Conservation (phyloP, 2,329 filamentous ascomycete species). For the Phialemonium atrogriseum region DNA sequence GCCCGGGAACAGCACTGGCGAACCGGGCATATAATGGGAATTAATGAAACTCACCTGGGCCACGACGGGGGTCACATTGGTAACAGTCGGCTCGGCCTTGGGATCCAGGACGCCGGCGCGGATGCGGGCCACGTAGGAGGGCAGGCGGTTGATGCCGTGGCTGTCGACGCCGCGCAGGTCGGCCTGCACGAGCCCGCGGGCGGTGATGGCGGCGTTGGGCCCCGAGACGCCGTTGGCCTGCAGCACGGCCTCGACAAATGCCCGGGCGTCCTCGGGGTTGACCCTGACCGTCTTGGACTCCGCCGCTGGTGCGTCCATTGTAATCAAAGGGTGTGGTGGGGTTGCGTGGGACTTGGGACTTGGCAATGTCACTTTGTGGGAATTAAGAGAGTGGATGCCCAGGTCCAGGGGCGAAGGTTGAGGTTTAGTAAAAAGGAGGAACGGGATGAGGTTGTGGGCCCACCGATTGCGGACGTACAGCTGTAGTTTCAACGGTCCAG, state of each 20-base stretch:
- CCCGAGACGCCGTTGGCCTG: slow-evolving; percentile 50
- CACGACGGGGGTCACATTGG: slow-evolving; percentile 60
- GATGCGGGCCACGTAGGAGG: slow-evolving; percentile 68
- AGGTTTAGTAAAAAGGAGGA: too few species aligned
- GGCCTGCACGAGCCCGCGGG: slow-evolving; percentile 62
- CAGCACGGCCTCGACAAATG: slow-evolving; percentile 47
- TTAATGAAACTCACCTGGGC: slow-evolving; percentile 37
- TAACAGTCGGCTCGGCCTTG: slow-evolving; percentile 47
- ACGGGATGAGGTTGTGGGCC: too few species aligned
- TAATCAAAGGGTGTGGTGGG: too few species aligned
- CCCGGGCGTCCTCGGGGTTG: slow-evolving; percentile 14
- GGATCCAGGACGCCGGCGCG: slow-evolving; percentile 61
- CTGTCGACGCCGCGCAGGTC: slow-evolving; percentile 75
- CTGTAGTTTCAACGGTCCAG: too few species aligned
- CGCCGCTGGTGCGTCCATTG: too few species aligned
- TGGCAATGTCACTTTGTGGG: too few species aligned
- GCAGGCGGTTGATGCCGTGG: slow-evolving; percentile 70
- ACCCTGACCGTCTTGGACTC: slow-evolving; percentile 5
- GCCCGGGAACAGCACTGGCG: too few species aligned
- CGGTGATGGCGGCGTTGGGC: slow-evolving; percentile 52
- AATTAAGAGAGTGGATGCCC: too few species aligned
- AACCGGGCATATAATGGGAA: too few species aligned
- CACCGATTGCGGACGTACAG: too few species aligned
- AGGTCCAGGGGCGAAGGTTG: too few species aligned
- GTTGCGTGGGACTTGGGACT: too few species aligned